Conservation (phyloP, 129 eudicot species). For the carrot (Daucus carota) region DNA sequence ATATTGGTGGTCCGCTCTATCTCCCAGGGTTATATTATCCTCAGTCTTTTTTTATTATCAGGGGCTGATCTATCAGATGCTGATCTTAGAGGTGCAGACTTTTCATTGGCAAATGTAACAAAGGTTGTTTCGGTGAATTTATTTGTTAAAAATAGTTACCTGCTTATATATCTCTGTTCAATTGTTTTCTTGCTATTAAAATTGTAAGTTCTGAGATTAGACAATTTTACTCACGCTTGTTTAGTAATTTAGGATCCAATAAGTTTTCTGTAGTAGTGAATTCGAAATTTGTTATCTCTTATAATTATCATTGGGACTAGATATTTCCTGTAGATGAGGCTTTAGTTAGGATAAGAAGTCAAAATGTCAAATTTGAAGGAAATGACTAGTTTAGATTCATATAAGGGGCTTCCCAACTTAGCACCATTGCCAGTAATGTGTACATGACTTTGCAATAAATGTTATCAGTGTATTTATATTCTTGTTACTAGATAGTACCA, state of each 20-base stretch:
- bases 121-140: conserved; percentile 37
- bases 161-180: not conserved
- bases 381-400: not conserved
- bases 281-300: not conserved
- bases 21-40: not conserved
- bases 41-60: conserved; percentile 22
- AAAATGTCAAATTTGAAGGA: not conserved
- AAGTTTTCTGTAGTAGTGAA: not conserved
- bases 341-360: not conserved
- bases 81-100: conserved; percentile 97
- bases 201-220: not conserved
- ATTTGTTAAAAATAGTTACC: not conserved
- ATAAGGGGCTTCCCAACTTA: not conserved
- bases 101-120: conserved; percentile 84
- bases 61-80: conserved; percentile 98
- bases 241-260: not conserved
- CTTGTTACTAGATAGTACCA: not conserved
- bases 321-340: not conserved
- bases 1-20: not conserved
- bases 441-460: not conserved
- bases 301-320: not conserved
- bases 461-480: not conserved
- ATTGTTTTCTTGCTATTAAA: not conserved
- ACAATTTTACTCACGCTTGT: not conserved
- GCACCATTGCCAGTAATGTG: not conserved